phyloP scores from a whole-genome alignment of 2,329 filamentous ascomycete species.

The Pseudocercospora eumusae region DNA sequence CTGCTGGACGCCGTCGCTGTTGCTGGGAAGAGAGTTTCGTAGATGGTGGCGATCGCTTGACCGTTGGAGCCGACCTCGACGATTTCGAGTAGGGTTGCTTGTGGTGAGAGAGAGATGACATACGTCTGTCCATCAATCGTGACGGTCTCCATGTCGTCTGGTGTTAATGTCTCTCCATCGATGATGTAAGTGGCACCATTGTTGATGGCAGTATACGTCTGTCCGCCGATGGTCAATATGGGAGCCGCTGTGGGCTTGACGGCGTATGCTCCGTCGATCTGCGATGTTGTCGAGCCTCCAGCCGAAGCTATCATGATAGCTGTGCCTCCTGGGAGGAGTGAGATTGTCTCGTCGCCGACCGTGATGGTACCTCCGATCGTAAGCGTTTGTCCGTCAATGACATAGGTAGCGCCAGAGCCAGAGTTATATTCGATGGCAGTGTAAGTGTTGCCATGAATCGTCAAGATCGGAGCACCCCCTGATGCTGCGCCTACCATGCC shows the following conservation, averaged over 20 bases:
- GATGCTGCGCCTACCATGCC: constrained; percentile 23
- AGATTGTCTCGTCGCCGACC: constrained; percentile 38
- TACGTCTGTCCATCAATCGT: constrained; percentile 34
- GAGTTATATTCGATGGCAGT: constrained; percentile 31
- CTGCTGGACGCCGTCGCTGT: constrained; percentile 36
- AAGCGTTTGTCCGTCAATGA: constrained; percentile 42
- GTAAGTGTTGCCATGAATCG: constrained; percentile 33
- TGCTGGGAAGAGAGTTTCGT: constrained; percentile 45
- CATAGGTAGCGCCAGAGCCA: constrained; percentile 40
- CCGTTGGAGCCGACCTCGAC: constrained; percentile 38
- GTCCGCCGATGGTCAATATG: constrained; percentile 36
- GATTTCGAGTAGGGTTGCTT: constrained; percentile 43
- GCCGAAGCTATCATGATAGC: constrained; percentile 23
- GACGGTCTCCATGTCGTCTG: constrained; percentile 39
- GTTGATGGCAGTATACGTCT: constrained; percentile 37
- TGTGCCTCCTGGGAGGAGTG: constrained; percentile 40
- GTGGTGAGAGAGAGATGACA: constrained; percentile 38
- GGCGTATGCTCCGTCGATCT: constrained; percentile 30
- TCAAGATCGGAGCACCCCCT: constrained; percentile 33
- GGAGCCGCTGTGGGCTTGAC: constrained; percentile 34
- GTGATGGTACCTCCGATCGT: constrained; percentile 41
- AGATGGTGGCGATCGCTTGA: constrained; percentile 35
- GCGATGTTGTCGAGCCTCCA: constrained; percentile 33
- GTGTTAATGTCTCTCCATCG: constrained; percentile 43
- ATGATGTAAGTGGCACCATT: constrained; percentile 42